These are phyloP conservation scores for Bipolaris oryzae DNA, from an alignment of 2,329 filamentous ascomycete species.

Conservation along the genomic window DNA sequence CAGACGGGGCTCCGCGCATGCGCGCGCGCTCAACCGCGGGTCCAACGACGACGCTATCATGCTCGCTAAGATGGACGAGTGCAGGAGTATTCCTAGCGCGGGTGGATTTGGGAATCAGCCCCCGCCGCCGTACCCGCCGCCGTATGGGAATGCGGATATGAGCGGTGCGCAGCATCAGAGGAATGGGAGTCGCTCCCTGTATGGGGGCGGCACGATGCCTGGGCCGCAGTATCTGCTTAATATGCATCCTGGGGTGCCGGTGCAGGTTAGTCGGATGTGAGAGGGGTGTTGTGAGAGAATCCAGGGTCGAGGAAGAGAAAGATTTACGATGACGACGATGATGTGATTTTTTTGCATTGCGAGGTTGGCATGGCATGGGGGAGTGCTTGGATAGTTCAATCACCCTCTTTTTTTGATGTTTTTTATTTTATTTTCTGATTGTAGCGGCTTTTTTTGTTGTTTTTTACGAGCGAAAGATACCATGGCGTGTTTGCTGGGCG, in stretches of 20 bases:
- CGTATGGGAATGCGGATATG: not conserved
- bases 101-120: conserved; percentile 15
- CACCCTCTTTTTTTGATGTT: not conserved
- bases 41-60: conserved; percentile 27
- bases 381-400: not conserved
- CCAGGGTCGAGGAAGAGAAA: not conserved
- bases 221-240: conserved; percentile 47
- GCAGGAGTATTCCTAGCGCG: conserved; percentile 7
- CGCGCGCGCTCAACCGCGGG: conserved; percentile 22
- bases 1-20: conserved; percentile 34
- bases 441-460: too few relatives aligned
- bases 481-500: conserved; percentile 1
- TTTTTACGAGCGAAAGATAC: conserved; percentile 5
- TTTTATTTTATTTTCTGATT: not conserved
- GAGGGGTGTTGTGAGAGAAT: not conserved
- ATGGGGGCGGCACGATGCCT: conserved; percentile 44
- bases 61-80: conserved; percentile 24
- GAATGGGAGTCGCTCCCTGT: conserved; percentile 9
- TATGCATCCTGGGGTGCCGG: conserved; percentile 48
- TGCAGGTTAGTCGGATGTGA: conserved; percentile 29
- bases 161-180: conserved; percentile 15
- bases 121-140: conserved; percentile 12
- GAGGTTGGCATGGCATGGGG: not conserved
- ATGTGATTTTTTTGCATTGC: conserved; percentile 9
- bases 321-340: not conserved